A percentile compares a stretch with the other conserved stretches of the same genome.
Evolutionary conservation across 768 basidiomycete genomes (phyloP).

Genomic region (Kwoniella sp.): DNA sequence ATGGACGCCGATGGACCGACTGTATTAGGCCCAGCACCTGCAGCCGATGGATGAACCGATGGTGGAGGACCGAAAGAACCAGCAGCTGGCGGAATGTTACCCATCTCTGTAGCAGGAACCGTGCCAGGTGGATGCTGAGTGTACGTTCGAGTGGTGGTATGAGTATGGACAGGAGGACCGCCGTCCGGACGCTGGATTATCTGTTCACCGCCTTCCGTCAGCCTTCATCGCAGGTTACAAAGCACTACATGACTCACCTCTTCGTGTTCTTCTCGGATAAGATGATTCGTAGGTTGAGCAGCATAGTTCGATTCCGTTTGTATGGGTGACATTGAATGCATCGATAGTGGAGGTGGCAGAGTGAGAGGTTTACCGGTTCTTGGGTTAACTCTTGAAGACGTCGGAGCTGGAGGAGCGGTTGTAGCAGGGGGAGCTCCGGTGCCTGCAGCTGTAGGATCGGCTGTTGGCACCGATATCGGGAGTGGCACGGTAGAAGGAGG

Average conservation of each 20-base stretch:
- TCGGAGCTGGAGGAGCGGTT: background rate
- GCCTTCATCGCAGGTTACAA: background rate
- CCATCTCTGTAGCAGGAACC: background rate
- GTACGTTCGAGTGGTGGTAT: slow-evolving; percentile 46
- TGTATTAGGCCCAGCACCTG: slow-evolving; percentile 10
- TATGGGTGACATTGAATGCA: slow-evolving; percentile 40
- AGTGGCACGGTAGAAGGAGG: slow-evolving; percentile 9
- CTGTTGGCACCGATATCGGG: slow-evolving; percentile 12
- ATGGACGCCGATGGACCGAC: slow-evolving; percentile 20
- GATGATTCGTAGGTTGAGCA: slow-evolving; percentile 24
- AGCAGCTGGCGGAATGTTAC: background rate
- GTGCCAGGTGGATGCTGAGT: slow-evolving; percentile 17
- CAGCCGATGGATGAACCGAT: slow-evolving; percentile 15
- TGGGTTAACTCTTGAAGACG: slow-evolving; percentile 39
- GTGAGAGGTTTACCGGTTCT: slow-evolving; percentile 44
- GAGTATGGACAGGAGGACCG: slow-evolving; percentile 38
- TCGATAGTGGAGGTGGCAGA: slow-evolving; percentile 38
- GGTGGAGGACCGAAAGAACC: slow-evolving; percentile 15
- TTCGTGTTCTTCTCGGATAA: slow-evolving; percentile 48
- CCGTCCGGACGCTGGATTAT: slow-evolving; percentile 43
- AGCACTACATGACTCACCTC: slow-evolving; percentile 36
- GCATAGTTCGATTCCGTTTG: slow-evolving; percentile 14
- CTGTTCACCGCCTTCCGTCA: slow-evolving; percentile 21
- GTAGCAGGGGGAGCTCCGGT: slow-evolving; percentile 6
- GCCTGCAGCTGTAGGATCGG: slow-evolving; percentile 13